Base-by-base conservation (phyloP, 2,329 filamentous ascomycete genomes). In the Fusarium acutatum region DNA sequence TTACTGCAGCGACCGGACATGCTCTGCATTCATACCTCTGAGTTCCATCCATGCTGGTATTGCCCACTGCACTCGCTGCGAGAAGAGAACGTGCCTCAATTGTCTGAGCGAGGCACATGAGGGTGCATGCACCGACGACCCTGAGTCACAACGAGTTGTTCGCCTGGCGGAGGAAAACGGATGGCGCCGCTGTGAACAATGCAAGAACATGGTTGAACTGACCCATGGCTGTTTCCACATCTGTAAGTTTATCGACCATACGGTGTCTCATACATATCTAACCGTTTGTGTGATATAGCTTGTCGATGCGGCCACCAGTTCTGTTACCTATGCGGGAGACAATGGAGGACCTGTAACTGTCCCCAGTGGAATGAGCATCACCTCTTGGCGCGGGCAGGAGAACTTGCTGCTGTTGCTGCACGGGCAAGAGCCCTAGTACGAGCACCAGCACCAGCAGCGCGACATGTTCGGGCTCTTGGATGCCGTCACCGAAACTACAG, bases 81-180 rank as follows among this genome's bases (percentile, higher is more conserved):
- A n/a, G 5, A 38, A n/a, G 24, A 13, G 0, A 7, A 53, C 34
- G 2, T 53, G 50, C 1, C 24, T 37, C 1, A 53, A 53, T 10
- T 53, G 50, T 53, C 0, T 17, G 24, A 53, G 50, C 34, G n/a
- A 53, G 7, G 14, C 24, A 18, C 50, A 53, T 0, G 18, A 26
- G 7, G 34, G 50, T 7, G 5, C 20, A 17, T 53, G 50, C 4
- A 22, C 1, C 7, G 50, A 28, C 5, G 34, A 53, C 18, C 5
- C 24, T 2, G 50, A 53, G 7, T 53, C 24, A 37, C 32, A 53
- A 2, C 18, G 34, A 13, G 24, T 53, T 17, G 0, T 28, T 37
- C 50, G 10, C 0, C 0, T 53, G 2, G 50, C 24, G 0, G 50
- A 28, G 5, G 14, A 37, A 5, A 9, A 37, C 0, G 50, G 34